Conservation (phyloP, 1,284 basidiomycete genomes). For the Rhodotorula sp. region DNA sequence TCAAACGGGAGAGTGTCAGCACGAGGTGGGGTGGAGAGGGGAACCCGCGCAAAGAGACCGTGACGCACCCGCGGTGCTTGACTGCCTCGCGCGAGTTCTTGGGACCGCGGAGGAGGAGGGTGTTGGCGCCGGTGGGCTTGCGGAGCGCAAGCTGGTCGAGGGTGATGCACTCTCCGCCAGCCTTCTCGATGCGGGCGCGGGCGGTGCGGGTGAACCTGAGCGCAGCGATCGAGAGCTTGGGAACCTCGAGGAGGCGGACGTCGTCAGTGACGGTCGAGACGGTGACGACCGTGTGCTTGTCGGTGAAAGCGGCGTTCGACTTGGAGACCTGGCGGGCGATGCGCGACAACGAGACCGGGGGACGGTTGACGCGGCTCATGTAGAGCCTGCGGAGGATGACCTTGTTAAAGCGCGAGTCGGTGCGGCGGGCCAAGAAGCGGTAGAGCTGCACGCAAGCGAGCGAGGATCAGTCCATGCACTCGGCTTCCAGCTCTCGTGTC, state of each 20-base stretch:
- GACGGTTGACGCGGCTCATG: conserved; percentile 96
- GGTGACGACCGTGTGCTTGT: conserved; percentile 75
- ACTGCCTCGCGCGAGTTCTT: conserved; percentile 90
- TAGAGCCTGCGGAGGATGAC: conserved; percentile 94
- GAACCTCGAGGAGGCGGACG: conserved; percentile 78
- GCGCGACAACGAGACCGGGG: conserved; percentile 89
- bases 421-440: conserved; percentile 97
- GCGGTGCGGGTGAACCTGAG: conserved; percentile 92
- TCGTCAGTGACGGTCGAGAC: conserved; percentile 97
- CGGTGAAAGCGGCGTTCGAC: conserved; percentile 65
- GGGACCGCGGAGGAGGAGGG: conserved; percentile 85
- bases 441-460: conserved; percentile 68
- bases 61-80: conserved; percentile 81
- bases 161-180: conserved; percentile 91
- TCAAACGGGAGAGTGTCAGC: conserved; percentile 26
- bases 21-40: not conserved
- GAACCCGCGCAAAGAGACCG: not conserved
- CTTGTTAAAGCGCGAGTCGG: conserved; percentile 97
- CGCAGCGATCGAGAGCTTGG: conserved; percentile 91
- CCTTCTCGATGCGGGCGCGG: conserved; percentile 88
- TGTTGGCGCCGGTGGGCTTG: conserved; percentile 78
- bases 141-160: conserved; percentile 65
- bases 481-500: not conserved
- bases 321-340: conserved; percentile 67
- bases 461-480: not conserved